These are phyloP conservation scores for Apiotrichum veenhuisii DNA, from an alignment of 1,284 basidiomycete genomes.

Conservation along the genomic window DNA sequence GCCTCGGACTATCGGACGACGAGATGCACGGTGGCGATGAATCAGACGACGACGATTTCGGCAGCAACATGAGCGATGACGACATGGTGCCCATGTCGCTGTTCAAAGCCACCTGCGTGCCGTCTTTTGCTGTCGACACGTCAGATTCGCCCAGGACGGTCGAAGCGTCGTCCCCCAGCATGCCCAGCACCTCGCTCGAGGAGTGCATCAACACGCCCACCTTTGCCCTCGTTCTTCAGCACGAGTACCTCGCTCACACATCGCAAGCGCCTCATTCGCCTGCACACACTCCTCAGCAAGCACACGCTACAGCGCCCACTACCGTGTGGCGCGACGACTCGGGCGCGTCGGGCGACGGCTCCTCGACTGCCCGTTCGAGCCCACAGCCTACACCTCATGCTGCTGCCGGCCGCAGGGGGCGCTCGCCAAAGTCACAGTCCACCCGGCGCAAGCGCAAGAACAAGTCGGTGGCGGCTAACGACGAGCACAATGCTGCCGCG, in stretches of 20 bases:
- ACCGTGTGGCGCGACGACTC: neutral
- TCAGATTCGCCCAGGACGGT: neutral
- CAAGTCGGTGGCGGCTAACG: neutral
- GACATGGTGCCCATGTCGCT: neutral
- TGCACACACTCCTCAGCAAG: neutral
- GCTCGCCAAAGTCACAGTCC: neutral
- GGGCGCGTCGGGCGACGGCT: too few species aligned
- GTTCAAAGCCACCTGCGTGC: neutral
- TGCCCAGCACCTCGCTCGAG: neutral
- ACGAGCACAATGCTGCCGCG: neutral
- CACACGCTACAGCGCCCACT: neutral
- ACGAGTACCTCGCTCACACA: neutral
- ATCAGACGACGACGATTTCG: neutral
- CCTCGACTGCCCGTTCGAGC: neutral
- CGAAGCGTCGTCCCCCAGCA: neutral
- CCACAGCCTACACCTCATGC: neutral
- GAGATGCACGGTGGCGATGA: neutral
- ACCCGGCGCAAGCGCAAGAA: neutral
- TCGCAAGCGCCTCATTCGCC: conserved; percentile 2
- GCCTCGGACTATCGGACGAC: neutral
- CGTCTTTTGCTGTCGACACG: neutral
- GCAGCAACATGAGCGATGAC: neutral
- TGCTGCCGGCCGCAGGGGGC: neutral
- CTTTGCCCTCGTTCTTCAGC: conserved; percentile 3
- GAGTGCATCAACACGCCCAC: conserved; percentile 6